A percentile compares a stretch with the other conserved stretches of the same genome.
phyloP scores from a whole-genome alignment of 306 rosid species.

The Inga leiocalycina region DNA sequence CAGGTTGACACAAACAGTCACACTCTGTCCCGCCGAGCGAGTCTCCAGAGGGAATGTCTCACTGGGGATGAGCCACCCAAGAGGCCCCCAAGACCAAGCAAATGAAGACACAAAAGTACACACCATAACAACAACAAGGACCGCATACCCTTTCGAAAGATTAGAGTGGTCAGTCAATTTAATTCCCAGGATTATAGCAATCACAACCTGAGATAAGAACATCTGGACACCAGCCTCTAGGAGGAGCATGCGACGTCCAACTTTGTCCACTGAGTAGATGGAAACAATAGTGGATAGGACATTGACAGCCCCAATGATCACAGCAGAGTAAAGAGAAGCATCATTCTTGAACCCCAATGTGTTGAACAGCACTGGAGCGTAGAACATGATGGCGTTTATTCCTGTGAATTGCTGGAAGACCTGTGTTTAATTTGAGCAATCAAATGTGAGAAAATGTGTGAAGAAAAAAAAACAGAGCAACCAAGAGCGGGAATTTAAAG shows the following conservation, averaged over 20 bases:
- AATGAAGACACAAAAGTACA: conserved; percentile 82
- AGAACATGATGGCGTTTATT: conserved; percentile 95
- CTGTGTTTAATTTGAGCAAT: conserved; percentile 38
- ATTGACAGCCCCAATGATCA: conserved; percentile 86
- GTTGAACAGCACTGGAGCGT: conserved; percentile 80
- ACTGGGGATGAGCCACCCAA: conserved; percentile 90
- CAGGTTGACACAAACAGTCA: conserved; percentile 77
- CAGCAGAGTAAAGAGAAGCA: conserved; percentile 86
- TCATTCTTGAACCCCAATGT: conserved; percentile 74
- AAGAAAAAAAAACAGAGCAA: not conserved
- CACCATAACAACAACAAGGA: conserved; percentile 68
- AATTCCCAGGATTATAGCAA: conserved; percentile 62
- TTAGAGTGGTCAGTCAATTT: conserved; percentile 58
- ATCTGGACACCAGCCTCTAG: conserved; percentile 91
- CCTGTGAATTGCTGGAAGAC: conserved; percentile 91
- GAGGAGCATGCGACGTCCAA: conserved; percentile 74
- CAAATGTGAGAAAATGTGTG: not conserved
- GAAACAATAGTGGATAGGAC: conserved; percentile 78
- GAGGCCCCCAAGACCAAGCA: conserved; percentile 98
- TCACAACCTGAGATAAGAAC: conserved; percentile 76
- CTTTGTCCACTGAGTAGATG: conserved; percentile 78
- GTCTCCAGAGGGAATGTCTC: conserved; percentile 93
- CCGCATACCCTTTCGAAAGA: conserved; percentile 49
- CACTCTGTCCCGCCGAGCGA: conserved; percentile 92
- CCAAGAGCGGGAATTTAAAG: not conserved